Conservation (phyloP, 306 rosid genomes). For the Quercus wislizeni region DNA sequence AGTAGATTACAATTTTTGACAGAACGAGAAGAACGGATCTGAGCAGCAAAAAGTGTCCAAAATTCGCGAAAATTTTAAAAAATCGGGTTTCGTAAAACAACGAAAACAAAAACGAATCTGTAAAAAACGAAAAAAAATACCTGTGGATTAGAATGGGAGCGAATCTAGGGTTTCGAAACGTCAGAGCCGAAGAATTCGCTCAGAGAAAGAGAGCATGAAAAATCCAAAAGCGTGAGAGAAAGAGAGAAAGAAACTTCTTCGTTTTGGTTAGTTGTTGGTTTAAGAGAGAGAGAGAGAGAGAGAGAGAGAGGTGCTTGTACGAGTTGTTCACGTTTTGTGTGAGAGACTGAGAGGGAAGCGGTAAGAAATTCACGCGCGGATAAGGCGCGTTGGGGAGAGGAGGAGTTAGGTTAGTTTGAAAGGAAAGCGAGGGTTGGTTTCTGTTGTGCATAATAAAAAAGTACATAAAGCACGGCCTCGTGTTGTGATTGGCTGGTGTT, state of each 20-base stretch:
- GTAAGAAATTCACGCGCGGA: constrained; percentile 19
- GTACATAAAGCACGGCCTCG: constrained; percentile 28
- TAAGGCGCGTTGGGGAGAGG: constrained; percentile 20
- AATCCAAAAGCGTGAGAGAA: constrained; percentile 34
- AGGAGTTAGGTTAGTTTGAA: background rate
- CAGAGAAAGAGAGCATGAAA: constrained; percentile 39
- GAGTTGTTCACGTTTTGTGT: constrained; percentile 45
- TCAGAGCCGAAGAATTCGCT: constrained; percentile 38
- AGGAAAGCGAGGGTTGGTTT: constrained; percentile 34
- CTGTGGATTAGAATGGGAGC: constrained; percentile 34
- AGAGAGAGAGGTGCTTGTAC: constrained; percentile 40
- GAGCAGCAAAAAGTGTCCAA: constrained; percentile 15
- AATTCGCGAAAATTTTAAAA: background rate
- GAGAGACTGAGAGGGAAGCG: background rate
- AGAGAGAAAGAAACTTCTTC: constrained; percentile 34
- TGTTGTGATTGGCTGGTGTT: constrained; percentile 27
- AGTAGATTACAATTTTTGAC: constrained; percentile 7
- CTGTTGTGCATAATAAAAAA: constrained; percentile 33
- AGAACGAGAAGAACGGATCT: constrained; percentile 53
- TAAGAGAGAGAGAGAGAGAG: constrained; percentile 32
- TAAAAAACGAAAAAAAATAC: constrained; percentile 24
- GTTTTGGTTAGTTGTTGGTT: constrained; percentile 43
- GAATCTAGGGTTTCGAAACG: constrained; percentile 52
- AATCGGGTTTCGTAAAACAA: background rate
- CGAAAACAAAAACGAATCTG: constrained; percentile 30